A percentile compares a stretch with the other conserved stretches of the same genome.
Evolutionary conservation across 2,329 filamentous ascomycete species (phyloP).

Genomic region (Trichophyton equinum): DNA sequence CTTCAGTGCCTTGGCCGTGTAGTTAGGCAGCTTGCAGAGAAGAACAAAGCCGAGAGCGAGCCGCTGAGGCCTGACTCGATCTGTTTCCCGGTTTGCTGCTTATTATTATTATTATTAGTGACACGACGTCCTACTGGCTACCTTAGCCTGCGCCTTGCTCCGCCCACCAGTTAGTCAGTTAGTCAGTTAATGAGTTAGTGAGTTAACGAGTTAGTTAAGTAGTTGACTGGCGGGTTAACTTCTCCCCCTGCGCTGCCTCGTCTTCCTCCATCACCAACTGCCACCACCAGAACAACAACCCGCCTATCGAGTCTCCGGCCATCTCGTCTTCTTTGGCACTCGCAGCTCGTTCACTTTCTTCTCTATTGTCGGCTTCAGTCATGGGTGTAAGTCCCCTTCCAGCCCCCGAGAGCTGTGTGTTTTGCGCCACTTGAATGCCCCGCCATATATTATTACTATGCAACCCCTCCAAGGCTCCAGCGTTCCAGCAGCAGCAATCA

Average conservation of each 20-base stretch:
- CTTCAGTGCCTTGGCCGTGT: conserved; percentile 1
- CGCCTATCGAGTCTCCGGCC: background rate
- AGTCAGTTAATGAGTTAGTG: too few relatives aligned
- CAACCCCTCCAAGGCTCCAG: background rate
- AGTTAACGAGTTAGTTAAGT: too few relatives aligned
- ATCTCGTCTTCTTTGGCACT: background rate
- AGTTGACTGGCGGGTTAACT: background rate
- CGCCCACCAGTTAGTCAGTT: too few relatives aligned
- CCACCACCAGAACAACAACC: background rate
- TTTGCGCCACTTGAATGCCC: background rate
- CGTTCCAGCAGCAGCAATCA: background rate
- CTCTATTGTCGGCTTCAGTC: background rate
- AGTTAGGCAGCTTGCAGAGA: background rate
- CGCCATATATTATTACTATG: background rate
- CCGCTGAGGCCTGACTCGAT: too few relatives aligned
- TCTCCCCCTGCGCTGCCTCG: background rate
- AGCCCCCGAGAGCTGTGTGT: background rate
- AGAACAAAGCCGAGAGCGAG: too few relatives aligned
- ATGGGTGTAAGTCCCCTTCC: conserved; percentile 2
- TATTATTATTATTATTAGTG: too few relatives aligned
- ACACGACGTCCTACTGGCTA: too few relatives aligned
- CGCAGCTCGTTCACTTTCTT: background rate
- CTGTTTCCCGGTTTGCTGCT: too few relatives aligned
- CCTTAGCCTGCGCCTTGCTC: too few relatives aligned
- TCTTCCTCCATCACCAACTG: background rate